Evolutionary conservation across 495 filamentous ascomycete species (phyloP), one percentile per base, ranked within the genome.

Genomic region (Penicillium flavigenum): DNA sequence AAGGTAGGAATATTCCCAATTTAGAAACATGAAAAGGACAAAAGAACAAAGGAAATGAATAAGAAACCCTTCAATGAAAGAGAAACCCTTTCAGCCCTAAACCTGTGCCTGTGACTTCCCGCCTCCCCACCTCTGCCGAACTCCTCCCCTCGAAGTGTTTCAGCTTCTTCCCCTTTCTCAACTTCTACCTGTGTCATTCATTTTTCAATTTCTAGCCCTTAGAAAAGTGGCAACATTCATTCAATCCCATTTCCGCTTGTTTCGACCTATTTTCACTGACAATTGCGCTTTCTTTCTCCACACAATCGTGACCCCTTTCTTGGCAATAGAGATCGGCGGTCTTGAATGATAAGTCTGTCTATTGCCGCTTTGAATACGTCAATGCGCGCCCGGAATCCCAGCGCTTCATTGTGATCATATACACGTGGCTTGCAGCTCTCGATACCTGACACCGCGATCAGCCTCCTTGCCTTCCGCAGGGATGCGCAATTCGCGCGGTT

Each of bases 281-380:
- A 38, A 38, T 55, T 12, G 38, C 49, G 48, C 62, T 64, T 68
- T 68, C 65, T 42, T 66, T 66, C 59, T 59, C 62, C 57, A 61
- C 52, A 50, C 58, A 63, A 56, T 63, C 51, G 38, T 55, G 59
- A 43, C 58, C 62, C 67, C 61, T 63, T 63, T 63, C 60, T 65
- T 62, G 57, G 62, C 64, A 48, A 36, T 7, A 8, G 47, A 36
- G 57, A 64, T 62, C 57, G 41, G 17, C 54, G 45, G 54, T 45
- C 45, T 27, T 38, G 48, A 49, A 61, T 60, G 53, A 53, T n/a
- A 54, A 53, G 57, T 12, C 1, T 58, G 42, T 16, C 16, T 7
- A 43, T 43, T 51, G 34, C 20, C 10, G 36, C 46, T 29, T 54
- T 42, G 20, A 48, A 27, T 42, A 45, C 20, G 1, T 53, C 63